Conservation (phyloP, 2,329 filamentous ascomycete species). For the Septoria petroselini region DNA sequence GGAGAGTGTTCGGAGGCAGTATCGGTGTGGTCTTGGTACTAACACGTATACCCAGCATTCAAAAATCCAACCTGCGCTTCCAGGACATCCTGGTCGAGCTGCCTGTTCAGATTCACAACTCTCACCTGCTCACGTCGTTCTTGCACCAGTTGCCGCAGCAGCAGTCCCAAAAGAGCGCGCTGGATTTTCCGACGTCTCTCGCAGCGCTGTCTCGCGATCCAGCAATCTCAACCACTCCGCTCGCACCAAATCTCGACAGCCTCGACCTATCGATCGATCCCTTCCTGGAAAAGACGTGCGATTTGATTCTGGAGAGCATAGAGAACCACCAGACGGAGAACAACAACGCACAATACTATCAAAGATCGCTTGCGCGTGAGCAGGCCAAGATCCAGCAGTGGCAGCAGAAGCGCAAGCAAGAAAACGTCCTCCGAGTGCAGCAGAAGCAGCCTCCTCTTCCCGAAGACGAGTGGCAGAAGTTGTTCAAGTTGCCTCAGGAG, state of each 20-base stretch:
- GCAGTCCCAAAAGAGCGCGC: slow-evolving; percentile 55
- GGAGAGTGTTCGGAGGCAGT: no score
- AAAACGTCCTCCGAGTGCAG: slow-evolving; percentile 79
- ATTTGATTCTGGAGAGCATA: slow-evolving; percentile 92
- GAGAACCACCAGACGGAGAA: slow-evolving; percentile 97
- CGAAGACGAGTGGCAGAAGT: slow-evolving; percentile 95
- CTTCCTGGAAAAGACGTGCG: slow-evolving; percentile 96
- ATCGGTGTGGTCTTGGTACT: no score
- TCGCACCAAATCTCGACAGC: slow-evolving; percentile 84
- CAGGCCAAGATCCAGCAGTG: slow-evolving; percentile 95
- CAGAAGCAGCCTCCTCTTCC: slow-evolving; percentile 87
- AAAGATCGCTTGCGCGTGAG: slow-evolving; percentile 87
- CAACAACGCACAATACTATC: slow-evolving; percentile 98
- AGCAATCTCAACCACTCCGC: slow-evolving; percentile 57
- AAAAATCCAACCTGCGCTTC: slow-evolving; percentile 91
- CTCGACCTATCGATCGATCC: slow-evolving; percentile 94
- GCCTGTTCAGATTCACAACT: slow-evolving; percentile 89
- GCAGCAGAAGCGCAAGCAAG: slow-evolving; percentile 94
- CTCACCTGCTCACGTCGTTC: slow-evolving; percentile 91
- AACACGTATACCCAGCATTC: slow-evolving; percentile 59
- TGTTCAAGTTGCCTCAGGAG: slow-evolving; percentile 97
- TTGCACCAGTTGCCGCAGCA: slow-evolving; percentile 84
- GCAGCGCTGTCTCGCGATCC: slow-evolving; percentile 69
- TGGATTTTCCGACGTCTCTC: slow-evolving; percentile 74
- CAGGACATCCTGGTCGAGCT: slow-evolving; percentile 91